Evolutionary conservation across 192 early-diverging fungal genomes (phyloP), one percentile per base, ranked within the genome.

Genomic region (Ambispora gerdemannii): DNA sequence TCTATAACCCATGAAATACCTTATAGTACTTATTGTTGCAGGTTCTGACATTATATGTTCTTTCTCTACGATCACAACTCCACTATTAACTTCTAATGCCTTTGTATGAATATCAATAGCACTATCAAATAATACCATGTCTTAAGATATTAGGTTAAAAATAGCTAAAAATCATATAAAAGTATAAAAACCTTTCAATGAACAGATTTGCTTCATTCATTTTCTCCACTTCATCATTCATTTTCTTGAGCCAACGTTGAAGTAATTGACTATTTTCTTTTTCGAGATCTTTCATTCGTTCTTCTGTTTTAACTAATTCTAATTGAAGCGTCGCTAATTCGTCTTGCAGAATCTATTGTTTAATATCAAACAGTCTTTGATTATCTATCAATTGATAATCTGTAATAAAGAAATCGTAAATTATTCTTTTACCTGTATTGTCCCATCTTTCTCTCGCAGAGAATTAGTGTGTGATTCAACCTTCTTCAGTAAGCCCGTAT

Each of bases 151-250:
- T 35, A 38, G 30, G 20, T 19, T 13, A 6, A 71, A 22, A 67
- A 70, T 35, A 65, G n/a, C 66, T 13, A 56, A 15, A 43, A 15
- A 43, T 43, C 38, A 10, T 6, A 43, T 50, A 78, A 74, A 75
- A 81, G 6, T 6, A 43, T 50, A 78, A 74, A 75, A 81, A 88
- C 90, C 76, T 81, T 86, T 95, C 96, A 70, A 92, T 84, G 80
- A 93, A 92, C 58, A 86, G 83, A 64, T 94, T 98, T 3, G 89
- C 93, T 50, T 93, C 92, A 76, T 98, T 97, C 88, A 98, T 92
- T 73, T 89, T 89, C 33, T 92, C 87, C 1, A 92, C 95, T 72
- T 94, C 90, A 66, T 91, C 88, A 70, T 90, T 92, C 90, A 86
- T 94, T 77, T 90, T 94, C 74, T 91, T 89, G 34, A 95, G 83